Percentiles rank a stretch among this genome's conserved stretches.
phyloP scores from a whole-genome alignment of 305 asterid species.

The Fraxinus baroniana region DNA sequence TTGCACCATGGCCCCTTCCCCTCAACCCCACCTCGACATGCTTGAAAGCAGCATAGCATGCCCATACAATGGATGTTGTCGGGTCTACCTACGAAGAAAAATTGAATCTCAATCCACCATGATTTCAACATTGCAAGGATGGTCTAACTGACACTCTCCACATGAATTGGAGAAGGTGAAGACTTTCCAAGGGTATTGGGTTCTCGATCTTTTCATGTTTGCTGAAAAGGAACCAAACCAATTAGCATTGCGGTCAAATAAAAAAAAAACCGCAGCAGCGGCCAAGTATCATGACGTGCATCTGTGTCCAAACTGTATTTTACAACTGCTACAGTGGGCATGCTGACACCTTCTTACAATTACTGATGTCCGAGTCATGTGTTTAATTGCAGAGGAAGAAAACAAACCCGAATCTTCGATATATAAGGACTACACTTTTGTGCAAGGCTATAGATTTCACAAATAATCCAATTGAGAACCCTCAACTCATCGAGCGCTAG shows the following conservation, averaged over 20 bases:
- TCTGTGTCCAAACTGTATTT: neutral
- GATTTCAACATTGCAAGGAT: constrained; percentile 3
- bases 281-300: neutral
- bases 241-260: neutral
- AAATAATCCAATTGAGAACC: neutral
- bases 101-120: neutral
- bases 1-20: neutral
- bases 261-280: neutral
- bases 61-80: neutral
- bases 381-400: neutral
- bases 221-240: neutral
- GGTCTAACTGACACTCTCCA: neutral
- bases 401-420: neutral
- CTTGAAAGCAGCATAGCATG: neutral
- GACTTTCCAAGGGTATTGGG: neutral
- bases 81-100: neutral
- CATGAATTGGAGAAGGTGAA: neutral
- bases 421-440: neutral
- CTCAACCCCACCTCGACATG: neutral
- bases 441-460: neutral
- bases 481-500: neutral
- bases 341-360: neutral
- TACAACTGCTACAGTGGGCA: neutral
- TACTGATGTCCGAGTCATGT: neutral
- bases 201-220: neutral